Evolutionary conservation across 208 protist species (phyloP), one percentile per base, ranked within the genome.

Genomic region (Wallacemonas sp.): DNA sequence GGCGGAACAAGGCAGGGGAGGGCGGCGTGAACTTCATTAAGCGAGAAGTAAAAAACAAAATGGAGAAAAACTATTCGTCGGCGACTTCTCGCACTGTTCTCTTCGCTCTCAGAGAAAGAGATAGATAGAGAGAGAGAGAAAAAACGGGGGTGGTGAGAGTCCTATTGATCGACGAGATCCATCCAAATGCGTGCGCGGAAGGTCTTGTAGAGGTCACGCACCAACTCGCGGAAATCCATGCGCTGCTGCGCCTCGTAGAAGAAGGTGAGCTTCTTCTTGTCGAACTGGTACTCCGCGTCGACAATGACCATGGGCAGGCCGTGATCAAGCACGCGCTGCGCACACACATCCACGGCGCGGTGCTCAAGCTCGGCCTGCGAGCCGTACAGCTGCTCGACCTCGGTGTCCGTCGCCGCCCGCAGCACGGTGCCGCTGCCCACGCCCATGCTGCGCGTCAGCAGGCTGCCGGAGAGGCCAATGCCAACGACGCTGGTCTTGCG

Each of bases 201-300:
- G 11, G 89, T 89, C 61, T 93, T 92, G 79, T 89, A 97, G 5
- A 97, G 77, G 63, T 95, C 87, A 1, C 89, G 82, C 25, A 97
- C 88, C 4, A 97, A 73, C 36, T 94, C 87, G 0, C 92, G 77
- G 67, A 97, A 97, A 72, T 97, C 92, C 79, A 92, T 87, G 41
- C 91, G 79, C 57, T 94, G 86, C 63, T 91, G 80, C 2, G 89
- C 82, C 63, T 95, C 84, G 63, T 95, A 97, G 69, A 89, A 97
- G 64, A 97, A 97, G 20, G 87, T 97, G 20, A 97, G 74, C 77
- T 97, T 97, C 48, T 95, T 95, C 72, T 84, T 90, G 41, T 97
- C 92, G 69, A 89, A 97, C 70, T 97, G 92, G 55, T 95, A 97
- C 76, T 97, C 92, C 0, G 92, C 92, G 59, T 95, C 92, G n/a